These are phyloP conservation scores for Picea sitchensis DNA, from an alignment of 75 land plant genomes.

Conservation along the genomic window DNA sequence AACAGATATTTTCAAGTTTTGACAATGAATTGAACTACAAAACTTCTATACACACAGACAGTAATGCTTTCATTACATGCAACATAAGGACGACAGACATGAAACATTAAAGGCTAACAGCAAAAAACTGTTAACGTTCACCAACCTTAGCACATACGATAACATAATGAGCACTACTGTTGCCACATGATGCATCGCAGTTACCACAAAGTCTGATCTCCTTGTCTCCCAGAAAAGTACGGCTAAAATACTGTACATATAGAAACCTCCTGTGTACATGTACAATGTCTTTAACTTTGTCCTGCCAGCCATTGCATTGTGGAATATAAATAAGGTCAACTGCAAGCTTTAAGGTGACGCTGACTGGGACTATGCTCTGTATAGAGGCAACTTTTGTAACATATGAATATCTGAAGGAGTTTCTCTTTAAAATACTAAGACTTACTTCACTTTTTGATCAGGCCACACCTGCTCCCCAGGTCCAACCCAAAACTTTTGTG, in stretches of 20 bases:
- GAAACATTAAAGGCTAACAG: neutral
- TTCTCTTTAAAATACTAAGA: neutral
- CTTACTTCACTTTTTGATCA: conserved; percentile 82
- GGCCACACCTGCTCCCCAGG: conserved; percentile 96
- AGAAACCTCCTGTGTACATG: conserved; percentile 89
- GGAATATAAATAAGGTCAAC: neutral
- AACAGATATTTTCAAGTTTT: too few species aligned
- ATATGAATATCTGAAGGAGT: neutral
- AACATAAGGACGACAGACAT: neutral
- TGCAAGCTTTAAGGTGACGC: conserved; percentile 1
- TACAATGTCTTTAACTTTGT: conserved; percentile 74
- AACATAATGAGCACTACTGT: conserved; percentile 67
- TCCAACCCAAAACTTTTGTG: conserved; percentile 79
- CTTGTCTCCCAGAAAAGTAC: conserved; percentile 95
- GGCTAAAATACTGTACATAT: conserved; percentile 87
- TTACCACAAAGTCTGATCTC: conserved; percentile 83
- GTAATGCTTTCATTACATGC: neutral
- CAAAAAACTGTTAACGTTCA: neutral
- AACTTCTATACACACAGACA: neutral
- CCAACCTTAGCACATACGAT: conserved; percentile 68
- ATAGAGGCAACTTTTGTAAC: neutral
- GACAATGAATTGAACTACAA: neutral
- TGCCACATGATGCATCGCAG: conserved; percentile 86
- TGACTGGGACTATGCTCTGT: neutral
- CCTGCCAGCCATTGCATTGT: conserved; percentile 32